Conservation (phyloP, 2,329 filamentous ascomycete species). For the Arthrobotrys conoides region DNA sequence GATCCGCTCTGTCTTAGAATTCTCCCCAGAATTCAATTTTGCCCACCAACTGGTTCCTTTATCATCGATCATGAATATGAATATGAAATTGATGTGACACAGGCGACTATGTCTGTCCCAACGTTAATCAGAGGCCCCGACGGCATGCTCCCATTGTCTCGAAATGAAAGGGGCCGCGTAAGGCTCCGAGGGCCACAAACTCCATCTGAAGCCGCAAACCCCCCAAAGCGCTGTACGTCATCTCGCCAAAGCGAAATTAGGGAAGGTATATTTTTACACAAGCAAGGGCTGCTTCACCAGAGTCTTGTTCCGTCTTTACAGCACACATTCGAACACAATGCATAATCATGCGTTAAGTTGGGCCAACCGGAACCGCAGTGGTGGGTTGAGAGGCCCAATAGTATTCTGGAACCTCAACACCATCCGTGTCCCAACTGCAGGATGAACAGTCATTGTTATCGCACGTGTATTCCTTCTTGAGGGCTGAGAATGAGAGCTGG, state of each 20-base stretch:
- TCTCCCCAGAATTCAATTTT: background rate
- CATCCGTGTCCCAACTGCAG: slow-evolving; percentile 36
- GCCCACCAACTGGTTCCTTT: background rate
- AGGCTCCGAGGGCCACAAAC: slow-evolving; percentile 12
- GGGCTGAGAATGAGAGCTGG: background rate
- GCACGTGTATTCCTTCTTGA: slow-evolving; percentile 23
- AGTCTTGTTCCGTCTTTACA: slow-evolving; percentile 28
- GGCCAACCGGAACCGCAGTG: slow-evolving; percentile 35
- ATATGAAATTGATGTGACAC: slow-evolving; percentile 6
- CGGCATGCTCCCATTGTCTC: slow-evolving; percentile 1
- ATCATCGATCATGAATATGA: background rate
- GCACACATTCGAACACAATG: slow-evolving; percentile 37
- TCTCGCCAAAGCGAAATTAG: slow-evolving; percentile 50
- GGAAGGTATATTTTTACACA: slow-evolving; percentile 31
- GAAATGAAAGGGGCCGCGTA: slow-evolving; percentile 24
- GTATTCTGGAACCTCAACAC: slow-evolving; percentile 32
- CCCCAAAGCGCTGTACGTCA: slow-evolving; percentile 36
- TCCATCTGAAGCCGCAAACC: slow-evolving; percentile 30
- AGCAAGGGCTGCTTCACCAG: slow-evolving; percentile 30
- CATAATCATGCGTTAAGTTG: slow-evolving; percentile 31
- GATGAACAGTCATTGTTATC: slow-evolving; percentile 26
- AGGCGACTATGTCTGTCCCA: background rate
- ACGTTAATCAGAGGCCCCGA: background rate
- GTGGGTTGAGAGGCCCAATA: slow-evolving; percentile 7
- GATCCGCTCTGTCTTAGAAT: background rate